Base-by-base conservation (phyloP, 2,329 filamentous ascomycete genomes). In the Cladophialophora psammophila region DNA sequence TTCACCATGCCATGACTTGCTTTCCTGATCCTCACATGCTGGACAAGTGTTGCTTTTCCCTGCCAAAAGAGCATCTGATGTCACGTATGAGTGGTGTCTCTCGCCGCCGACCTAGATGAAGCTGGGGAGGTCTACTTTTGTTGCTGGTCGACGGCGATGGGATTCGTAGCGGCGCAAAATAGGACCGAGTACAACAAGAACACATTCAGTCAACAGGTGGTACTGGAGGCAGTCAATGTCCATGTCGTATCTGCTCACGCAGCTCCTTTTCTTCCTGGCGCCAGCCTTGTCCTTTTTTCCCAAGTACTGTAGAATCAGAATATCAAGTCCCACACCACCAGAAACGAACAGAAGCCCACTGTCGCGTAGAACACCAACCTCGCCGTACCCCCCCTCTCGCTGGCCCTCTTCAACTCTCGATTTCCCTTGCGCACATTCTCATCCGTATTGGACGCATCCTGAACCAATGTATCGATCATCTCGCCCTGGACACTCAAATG, bases 361-460 rank as follows among this genome's bases (percentile, higher is more conserved):
- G 91, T 91, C n/a, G 89, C 90, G 77, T 91, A 94, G 74, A 94
- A 94, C 0, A 93, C 92, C 72, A 89, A 89, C 76, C 90, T 88
- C 35, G 92, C 92, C 52, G 89, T 85, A 79, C 91, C 93, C 45
- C 87, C 84, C 71, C 89, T 84, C 76, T 91, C 85, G 0, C 87
- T 88, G 34, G 94, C 95, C 75, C 90, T 89, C 81, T 95, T 95
- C 60, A 99, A 83, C 82, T 98, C 90, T 80, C 91, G 91, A 81
- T 99, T 99, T 18, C 94, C 95, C 65, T 89, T 89, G 13, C 91
- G 91, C 59, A 99, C 88, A 75, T 98, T 97, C 76, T 94, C 91
- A 32, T 90, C 88, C 9, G 94, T 97, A 36, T 87, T 85, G 67
- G 89, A 86, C 1, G 93, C 93, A 78, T 99, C 94, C 52, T 89